Conservation (phyloP, 2,329 filamentous ascomycete genomes). For the Colletotrichum sp. region DNA sequence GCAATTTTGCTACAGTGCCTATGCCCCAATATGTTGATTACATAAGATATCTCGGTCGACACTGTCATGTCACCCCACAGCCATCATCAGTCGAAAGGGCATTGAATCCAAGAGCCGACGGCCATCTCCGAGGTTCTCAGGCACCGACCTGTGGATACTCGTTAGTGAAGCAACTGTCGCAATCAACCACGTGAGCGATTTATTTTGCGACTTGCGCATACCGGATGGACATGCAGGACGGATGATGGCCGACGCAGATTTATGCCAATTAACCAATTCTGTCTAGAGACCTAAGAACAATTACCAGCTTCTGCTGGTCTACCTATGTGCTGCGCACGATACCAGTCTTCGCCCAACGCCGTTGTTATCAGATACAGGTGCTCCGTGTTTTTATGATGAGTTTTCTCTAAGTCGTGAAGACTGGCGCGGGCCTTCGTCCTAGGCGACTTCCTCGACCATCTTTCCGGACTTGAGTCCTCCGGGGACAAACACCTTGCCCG, state of each 20-base stretch:
- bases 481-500: slow-evolving; percentile 61
- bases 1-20: not conserved
- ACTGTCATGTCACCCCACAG: not conserved
- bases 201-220: not conserved
- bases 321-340: not conserved
- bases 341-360: not conserved
- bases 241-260: not conserved
- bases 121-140: not conserved
- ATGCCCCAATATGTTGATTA: not conserved
- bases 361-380: not conserved
- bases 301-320: not conserved
- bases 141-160: not conserved
- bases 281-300: not conserved
- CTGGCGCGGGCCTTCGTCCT: slow-evolving; percentile 3
- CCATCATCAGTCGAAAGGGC: not conserved
- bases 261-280: not conserved
- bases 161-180: not conserved
- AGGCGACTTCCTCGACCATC: slow-evolving; percentile 61
- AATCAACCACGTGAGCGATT: not conserved
- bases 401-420: not conserved
- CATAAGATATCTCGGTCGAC: not conserved
- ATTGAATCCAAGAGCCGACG: not conserved
- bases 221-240: not conserved
- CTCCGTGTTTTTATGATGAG: not conserved
- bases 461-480: slow-evolving; percentile 42